phyloP scores from a whole-genome alignment of 2,329 filamentous ascomycete genomes.

The Cladosporium sp. region DNA sequence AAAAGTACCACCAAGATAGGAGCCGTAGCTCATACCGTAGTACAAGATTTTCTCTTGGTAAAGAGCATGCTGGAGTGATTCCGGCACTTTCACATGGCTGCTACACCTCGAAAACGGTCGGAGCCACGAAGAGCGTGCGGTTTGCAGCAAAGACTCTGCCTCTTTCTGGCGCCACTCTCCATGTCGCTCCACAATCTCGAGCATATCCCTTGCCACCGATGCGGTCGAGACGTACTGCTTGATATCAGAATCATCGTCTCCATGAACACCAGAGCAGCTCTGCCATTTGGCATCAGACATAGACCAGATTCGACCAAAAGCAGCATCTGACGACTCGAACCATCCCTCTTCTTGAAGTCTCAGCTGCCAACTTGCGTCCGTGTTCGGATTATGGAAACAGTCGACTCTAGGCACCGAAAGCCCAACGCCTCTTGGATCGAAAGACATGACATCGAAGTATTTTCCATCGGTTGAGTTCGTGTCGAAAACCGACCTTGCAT shows the following conservation, averaged over 20 bases:
- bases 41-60: slow-evolving; percentile 32
- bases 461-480: slow-evolving; percentile 25
- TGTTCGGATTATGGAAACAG: slow-evolving; percentile 31
- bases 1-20: slow-evolving; percentile 39
- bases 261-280: slow-evolving; percentile 22
- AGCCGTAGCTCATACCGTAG: slow-evolving; percentile 46
- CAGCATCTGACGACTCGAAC: slow-evolving; percentile 34
- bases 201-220: slow-evolving; percentile 46
- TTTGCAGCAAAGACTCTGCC: slow-evolving; percentile 10
- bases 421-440: slow-evolving; percentile 41
- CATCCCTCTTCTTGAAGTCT: slow-evolving; percentile 35
- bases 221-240: slow-evolving; percentile 44
- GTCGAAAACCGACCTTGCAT: slow-evolving; percentile 25
- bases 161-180: slow-evolving; percentile 30
- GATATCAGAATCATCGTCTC: slow-evolving; percentile 35
- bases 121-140: background rate
- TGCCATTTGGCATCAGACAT: slow-evolving; percentile 34
- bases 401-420: slow-evolving; percentile 30
- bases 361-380: slow-evolving; percentile 34
- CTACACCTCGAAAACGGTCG: background rate
- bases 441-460: slow-evolving; percentile 41
- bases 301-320: slow-evolving; percentile 39
- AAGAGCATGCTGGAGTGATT: slow-evolving; percentile 18
- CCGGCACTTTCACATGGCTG: background rate
- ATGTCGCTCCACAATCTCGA: slow-evolving; percentile 43